Percentiles rank a stretch among this genome's conserved stretches.
These are phyloP conservation scores for Mycena capillaripes DNA, from an alignment of 768 basidiomycete genomes.

Conservation along the genomic window DNA sequence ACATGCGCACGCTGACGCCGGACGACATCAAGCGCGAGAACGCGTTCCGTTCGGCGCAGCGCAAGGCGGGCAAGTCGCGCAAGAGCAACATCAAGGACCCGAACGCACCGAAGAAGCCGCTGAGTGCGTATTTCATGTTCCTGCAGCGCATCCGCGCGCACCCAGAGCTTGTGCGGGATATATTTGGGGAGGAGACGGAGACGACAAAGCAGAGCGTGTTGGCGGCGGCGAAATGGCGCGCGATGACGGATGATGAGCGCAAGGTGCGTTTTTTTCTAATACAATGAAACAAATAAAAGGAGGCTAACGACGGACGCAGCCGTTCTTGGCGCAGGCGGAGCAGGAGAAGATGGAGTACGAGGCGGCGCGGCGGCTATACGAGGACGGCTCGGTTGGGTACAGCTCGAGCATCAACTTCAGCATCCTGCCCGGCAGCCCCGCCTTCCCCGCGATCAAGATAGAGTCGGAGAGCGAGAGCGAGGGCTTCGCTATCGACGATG, in stretches of 20 bases:
- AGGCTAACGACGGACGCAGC: too few species aligned
- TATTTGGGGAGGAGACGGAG: constrained; percentile 93
- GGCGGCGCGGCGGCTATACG: constrained; percentile 86
- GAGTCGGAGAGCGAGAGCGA: constrained; percentile 83
- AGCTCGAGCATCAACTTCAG: constrained; percentile 87
- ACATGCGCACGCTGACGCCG: constrained; percentile 91
- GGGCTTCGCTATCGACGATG: constrained; percentile 65
- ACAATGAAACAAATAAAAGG: too few species aligned
- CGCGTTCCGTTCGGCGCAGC: constrained; percentile 89
- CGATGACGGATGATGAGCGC: constrained; percentile 93
- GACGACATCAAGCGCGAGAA: constrained; percentile 97
- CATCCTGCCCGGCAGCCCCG: constrained; percentile 79
- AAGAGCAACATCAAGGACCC: constrained; percentile 97
- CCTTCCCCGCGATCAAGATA: constrained; percentile 71
- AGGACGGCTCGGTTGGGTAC: constrained; percentile 81
- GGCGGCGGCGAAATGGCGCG: constrained; percentile 93
- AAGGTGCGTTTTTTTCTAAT: constrained; percentile 72
- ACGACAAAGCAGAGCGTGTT: constrained; percentile 96
- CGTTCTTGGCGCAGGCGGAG: constrained; percentile 93
- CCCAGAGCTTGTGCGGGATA: constrained; percentile 77
- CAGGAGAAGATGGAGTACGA: constrained; percentile 97
- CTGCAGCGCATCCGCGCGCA: constrained; percentile 90
- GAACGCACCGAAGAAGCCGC: constrained; percentile 96
- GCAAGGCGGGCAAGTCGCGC: constrained; percentile 92
- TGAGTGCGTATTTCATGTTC: constrained; percentile 96